A percentile compares a stretch with the other conserved stretches of the same genome.
Evolutionary conservation across 2,329 filamentous ascomycete genomes (phyloP).

Genomic region (Penicillium crustosum): DNA sequence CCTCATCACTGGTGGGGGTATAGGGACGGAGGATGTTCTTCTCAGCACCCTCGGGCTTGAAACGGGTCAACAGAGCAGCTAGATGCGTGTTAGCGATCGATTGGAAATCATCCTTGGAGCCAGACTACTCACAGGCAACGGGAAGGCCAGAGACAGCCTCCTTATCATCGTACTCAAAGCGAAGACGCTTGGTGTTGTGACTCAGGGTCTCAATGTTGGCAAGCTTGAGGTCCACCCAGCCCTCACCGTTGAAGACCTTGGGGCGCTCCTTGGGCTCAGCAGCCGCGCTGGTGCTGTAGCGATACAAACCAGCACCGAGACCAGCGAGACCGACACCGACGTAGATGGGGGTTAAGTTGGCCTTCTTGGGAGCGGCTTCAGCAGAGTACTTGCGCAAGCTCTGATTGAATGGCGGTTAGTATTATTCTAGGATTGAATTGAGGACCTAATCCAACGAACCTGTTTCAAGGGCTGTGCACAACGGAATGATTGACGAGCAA

Average conservation of each 20-base stretch:
- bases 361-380: conserved; percentile 48
- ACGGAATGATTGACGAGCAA: conserved; percentile 65
- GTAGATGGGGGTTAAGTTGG: conserved; percentile 62
- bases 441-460: conserved; percentile 48
- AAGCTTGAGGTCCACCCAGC: conserved; percentile 79
- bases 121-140: conserved; percentile 63
- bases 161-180: conserved; percentile 80
- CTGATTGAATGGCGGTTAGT: conserved; percentile 40
- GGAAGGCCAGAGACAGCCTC: conserved; percentile 81
- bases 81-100: conserved; percentile 11
- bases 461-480: conserved; percentile 64
- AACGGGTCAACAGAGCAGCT: conserved; percentile 86
- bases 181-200: conserved; percentile 92
- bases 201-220: conserved; percentile 76
- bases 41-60: conserved; percentile 75
- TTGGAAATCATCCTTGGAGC: background rate
- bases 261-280: conserved; percentile 39
- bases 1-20: conserved; percentile 85
- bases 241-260: conserved; percentile 75
- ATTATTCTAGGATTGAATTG: background rate
- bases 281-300: conserved; percentile 42
- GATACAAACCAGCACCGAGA: conserved; percentile 58
- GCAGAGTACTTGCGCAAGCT: conserved; percentile 73
- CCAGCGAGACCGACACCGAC: conserved; percentile 39
- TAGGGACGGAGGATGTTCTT: conserved; percentile 91